Base-by-base conservation (phyloP, 2,329 filamentous ascomycete species). In the Paraphaeosphaeria sporulosa region DNA sequence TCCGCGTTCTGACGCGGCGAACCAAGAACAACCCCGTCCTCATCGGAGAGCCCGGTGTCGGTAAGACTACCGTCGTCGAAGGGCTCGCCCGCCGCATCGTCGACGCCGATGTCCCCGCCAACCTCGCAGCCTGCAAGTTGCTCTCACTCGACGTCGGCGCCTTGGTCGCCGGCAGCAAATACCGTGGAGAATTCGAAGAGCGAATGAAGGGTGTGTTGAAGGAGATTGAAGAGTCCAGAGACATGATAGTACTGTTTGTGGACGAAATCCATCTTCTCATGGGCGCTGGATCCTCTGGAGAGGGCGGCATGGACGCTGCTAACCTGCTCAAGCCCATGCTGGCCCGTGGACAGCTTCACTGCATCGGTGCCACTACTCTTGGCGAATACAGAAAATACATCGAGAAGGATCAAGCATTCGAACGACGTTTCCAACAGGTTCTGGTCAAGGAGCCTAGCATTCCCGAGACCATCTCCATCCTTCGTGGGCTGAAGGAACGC, bases 21-120 rank as follows among this genome's bases (percentile, higher is more conserved):
- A 98, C 94, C 63, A 98, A 98, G 86, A 98, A 99, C 85, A 99
- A 99, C 80, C 95, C 95, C 1, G 94, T 98, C 51, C 87, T 99
- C 67, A 98, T 99, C 66, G 95, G 95, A 82, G 94, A 98, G 76
- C 94, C 95, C 38, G 95, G 95, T 89, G 95, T 98, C 25, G 95
- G 95, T 75, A 99, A 99, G 84, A 99, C 95, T 4, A 97, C 95
- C 5, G 94, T 99, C 58, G 93, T 98, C 52, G 95, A 99, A 82
- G 95, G 95, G 71, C 85, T 99, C 60, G 95, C 95, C 32, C 92
- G 94, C 77, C 90, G 95, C 54, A 98, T 99, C 63, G 93, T 97
- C 82, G 97, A 98, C 74, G 89, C 92, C 60, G 95, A 99, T 83
- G 93, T 99, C 3, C 95, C 95, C 38, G 93, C 96, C 76, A 97